Conservation (phyloP, 768 basidiomycete genomes). For the Pulveroboletus sp. region DNA sequence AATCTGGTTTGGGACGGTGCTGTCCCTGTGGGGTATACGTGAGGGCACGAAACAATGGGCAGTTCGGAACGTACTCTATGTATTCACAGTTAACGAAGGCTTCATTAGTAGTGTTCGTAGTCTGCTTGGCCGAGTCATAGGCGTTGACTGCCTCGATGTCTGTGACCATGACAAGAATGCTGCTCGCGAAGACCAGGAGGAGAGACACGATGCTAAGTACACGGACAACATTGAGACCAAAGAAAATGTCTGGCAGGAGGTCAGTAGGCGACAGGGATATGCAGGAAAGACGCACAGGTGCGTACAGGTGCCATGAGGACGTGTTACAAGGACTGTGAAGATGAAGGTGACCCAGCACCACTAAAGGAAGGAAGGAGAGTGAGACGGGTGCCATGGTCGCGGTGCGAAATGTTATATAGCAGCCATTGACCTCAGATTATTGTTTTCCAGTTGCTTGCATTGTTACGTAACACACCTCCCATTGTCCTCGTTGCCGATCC, state of each 20-base stretch:
- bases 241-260: constrained; percentile 50
- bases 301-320: constrained; percentile 31
- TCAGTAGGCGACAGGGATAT: constrained; percentile 1
- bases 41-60: constrained; percentile 1
- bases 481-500: constrained; percentile 23
- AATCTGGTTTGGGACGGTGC: constrained; percentile 87
- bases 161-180: constrained; percentile 65
- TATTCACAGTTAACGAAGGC: constrained; percentile 63
- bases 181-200: constrained; percentile 76
- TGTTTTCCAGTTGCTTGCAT: constrained; percentile 24
- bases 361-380: constrained; percentile 7
- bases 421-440: constrained; percentile 21
- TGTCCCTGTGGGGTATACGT: constrained; percentile 45
- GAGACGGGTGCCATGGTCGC: neutral
- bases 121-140: constrained; percentile 44
- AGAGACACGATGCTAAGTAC: constrained; percentile 75
- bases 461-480: constrained; percentile 19
- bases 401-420: constrained; percentile 22
- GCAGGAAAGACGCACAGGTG: constrained; percentile 39
- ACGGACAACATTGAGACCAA: constrained; percentile 76
- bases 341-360: constrained; percentile 33
- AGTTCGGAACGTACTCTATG: constrained; percentile 53
- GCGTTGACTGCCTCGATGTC: constrained; percentile 74
- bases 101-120: constrained; percentile 28
- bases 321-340: constrained; percentile 13